Evolutionary conservation across 768 basidiomycete species (phyloP), one percentile per base, ranked within the genome.

Genomic region (Russula brevipes): DNA sequence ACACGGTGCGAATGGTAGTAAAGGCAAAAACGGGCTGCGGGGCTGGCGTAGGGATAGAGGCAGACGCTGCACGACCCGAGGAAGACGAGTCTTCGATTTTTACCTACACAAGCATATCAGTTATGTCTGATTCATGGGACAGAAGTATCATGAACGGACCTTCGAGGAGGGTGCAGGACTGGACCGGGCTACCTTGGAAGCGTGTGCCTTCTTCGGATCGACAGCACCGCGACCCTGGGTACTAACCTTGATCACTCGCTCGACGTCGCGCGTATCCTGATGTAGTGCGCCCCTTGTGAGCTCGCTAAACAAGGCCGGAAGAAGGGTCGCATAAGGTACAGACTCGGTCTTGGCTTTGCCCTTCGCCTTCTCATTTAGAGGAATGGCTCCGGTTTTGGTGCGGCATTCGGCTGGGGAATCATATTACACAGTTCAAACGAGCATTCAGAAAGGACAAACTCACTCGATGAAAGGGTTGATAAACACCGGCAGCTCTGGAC

Each of bases 161-260:
- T 33, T 60, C 0, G 58, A 64, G n/a, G n/a, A n/a, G n/a, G n/a
- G n/a, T 39, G 58, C 63, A 0, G 36, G 5, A 14, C 42, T 60
- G 24, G 24, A 24, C 24, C 24, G 24, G 24, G 24, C 24, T 1
- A 24, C 24, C 24, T 24, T 24, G 11, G 30, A 30, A 45, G 54
- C 14, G 0, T 35, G n/a, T 6, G 47, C 47, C 19, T 39, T 45
- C 54, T 64, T 64, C 14, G 30, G 42, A 36, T 55, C 54, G 2
- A 35, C 24, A 24, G 35, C 35, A 38, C 56, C 31, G 19, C 63
- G 63, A 36, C 60, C 53, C 49, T 60, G 47, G 2, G 60, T 47
- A 46, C 63, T 64, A n/a, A 64, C 58, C 47, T 55, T 44, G n/a
- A 64, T 64, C 1, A 58, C 58, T 0, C 17, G 41, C 24, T 60